Conservation (phyloP, 2,329 filamentous ascomycete genomes). For the Fusarium euwallaceae region DNA sequence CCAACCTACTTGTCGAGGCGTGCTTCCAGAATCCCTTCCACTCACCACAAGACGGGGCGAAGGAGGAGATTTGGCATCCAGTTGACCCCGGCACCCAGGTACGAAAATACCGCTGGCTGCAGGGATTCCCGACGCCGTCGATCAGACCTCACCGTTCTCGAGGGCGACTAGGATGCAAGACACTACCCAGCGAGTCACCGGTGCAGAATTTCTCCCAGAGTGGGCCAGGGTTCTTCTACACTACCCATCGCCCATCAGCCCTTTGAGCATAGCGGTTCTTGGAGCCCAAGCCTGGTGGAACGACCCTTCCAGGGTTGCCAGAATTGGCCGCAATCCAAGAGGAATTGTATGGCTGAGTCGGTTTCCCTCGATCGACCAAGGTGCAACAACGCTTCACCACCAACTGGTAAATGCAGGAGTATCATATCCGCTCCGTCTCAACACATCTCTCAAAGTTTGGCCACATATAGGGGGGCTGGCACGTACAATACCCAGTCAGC, state of each 20-base stretch:
- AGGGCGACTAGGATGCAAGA: slow-evolving; percentile 37
- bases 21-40: slow-evolving; percentile 45
- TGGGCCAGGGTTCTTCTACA: slow-evolving; percentile 34
- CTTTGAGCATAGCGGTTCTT: slow-evolving; percentile 39
- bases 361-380: slow-evolving; percentile 16
- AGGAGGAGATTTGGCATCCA: slow-evolving; percentile 25
- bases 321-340: slow-evolving; percentile 20
- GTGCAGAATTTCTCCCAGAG: slow-evolving; percentile 28
- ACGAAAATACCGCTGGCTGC: slow-evolving; percentile 38
- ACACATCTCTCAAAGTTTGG: not conserved
- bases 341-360: slow-evolving; percentile 18
- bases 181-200: slow-evolving; percentile 27
- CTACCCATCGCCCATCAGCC: slow-evolving; percentile 22
- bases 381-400: not conserved
- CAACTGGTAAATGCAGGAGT: slow-evolving; percentile 5
- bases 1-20: slow-evolving; percentile 37
- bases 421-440: not conserved
- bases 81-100: slow-evolving; percentile 26
- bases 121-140: slow-evolving; percentile 38
- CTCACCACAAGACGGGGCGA: slow-evolving; percentile 16
- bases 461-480: not conserved
- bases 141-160: slow-evolving; percentile 46
- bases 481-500: slow-evolving; percentile 5
- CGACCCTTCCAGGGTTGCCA: slow-evolving; percentile 16
- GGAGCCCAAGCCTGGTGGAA: slow-evolving; percentile 34